Percentiles rank a stretch among this genome's conserved stretches.
These are phyloP conservation scores for Cryptosporidium ubiquitum DNA, from an alignment of 169 alveolate species.

Conservation along the genomic window DNA sequence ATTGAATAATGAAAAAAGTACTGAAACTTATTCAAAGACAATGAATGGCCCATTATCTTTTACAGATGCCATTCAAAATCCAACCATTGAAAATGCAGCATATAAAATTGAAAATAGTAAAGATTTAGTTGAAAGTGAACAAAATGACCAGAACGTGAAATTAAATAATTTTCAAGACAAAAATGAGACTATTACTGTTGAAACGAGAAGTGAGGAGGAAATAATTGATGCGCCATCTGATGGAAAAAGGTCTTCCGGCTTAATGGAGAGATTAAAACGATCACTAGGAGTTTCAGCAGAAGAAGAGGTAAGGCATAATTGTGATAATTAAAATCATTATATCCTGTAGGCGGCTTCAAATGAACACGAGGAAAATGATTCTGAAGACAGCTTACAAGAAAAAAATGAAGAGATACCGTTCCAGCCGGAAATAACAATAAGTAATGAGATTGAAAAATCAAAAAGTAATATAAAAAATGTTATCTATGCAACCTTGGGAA, in stretches of 20 bases:
- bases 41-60: conserved; percentile 59
- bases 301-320: conserved; percentile 18
- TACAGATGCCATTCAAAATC: not conserved
- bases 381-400: not conserved
- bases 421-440: conserved; percentile 37
- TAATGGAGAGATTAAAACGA: conserved; percentile 45
- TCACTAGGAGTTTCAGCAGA: conserved; percentile 22
- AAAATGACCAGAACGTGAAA: not conserved
- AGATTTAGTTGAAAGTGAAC: not conserved
- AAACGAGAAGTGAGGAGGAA: conserved; percentile 3
- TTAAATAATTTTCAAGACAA: not conserved
- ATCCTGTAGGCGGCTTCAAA: not conserved
- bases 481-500: conserved; percentile 34
- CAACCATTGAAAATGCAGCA: not conserved
- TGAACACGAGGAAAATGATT: not conserved
- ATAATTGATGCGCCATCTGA: conserved; percentile 51
- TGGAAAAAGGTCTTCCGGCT: not conserved
- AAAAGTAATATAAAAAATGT: not conserved
- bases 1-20: not conserved
- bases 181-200: not conserved
- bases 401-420: conserved; percentile 17
- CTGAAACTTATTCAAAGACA: not conserved
- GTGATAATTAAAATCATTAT: not conserved
- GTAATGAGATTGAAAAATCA: not conserved
- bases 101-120: not conserved